phyloP scores from a whole-genome alignment of 2,329 filamentous ascomycete genomes.

The Arthrobotrys megalospora region DNA sequence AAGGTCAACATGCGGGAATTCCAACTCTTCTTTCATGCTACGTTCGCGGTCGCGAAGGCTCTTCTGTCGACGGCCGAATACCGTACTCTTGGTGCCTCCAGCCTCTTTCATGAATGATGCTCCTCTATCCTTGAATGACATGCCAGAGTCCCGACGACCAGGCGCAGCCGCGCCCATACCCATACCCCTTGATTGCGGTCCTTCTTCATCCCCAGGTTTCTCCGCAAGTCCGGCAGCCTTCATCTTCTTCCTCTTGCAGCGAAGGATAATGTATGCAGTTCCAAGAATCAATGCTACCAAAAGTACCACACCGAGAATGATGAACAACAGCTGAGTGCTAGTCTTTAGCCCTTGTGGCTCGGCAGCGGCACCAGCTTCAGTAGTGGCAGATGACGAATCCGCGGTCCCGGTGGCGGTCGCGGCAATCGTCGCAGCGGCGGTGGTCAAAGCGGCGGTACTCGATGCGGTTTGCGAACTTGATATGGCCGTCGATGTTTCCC shows the following conservation, averaged over 20 bases:
- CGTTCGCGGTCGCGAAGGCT: conserved; percentile 48
- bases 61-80: conserved; percentile 52
- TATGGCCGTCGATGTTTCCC: conserved; percentile 38
- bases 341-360: conserved; percentile 56
- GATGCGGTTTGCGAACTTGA: conserved; percentile 36
- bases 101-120: conserved; percentile 64
- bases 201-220: conserved; percentile 43
- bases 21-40: conserved; percentile 46
- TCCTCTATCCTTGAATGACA: conserved; percentile 64
- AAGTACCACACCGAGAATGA: conserved; percentile 63
- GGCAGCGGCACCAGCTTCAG: conserved; percentile 25
- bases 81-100: conserved; percentile 42
- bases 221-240: conserved; percentile 43
- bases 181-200: conserved; percentile 33
- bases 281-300: conserved; percentile 61
- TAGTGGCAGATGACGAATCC: conserved; percentile 32
- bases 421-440: conserved; percentile 36
- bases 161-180: not conserved
- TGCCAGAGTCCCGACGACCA: conserved; percentile 48
- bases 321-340: conserved; percentile 63
- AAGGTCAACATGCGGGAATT: conserved; percentile 49
- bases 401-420: conserved; percentile 18
- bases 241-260: conserved; percentile 60
- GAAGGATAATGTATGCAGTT: conserved; percentile 60
- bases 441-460: conserved; percentile 25